Conservation (phyloP, 768 basidiomycete genomes). For the Russula olivacea region DNA sequence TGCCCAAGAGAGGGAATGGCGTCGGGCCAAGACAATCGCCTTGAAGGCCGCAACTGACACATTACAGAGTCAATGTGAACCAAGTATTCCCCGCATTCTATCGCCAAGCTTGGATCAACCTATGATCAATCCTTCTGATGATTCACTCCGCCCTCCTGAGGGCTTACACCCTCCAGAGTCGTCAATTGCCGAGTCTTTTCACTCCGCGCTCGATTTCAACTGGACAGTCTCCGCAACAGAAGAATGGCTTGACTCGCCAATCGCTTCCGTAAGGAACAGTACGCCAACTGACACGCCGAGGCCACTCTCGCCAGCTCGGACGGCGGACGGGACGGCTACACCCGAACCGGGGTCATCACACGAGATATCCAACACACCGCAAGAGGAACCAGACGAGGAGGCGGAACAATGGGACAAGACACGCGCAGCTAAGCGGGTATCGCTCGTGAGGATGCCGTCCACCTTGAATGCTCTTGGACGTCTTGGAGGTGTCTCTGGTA, state of each 20-base stretch:
- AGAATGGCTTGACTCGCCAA: constrained; percentile 9
- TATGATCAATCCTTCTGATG: constrained; percentile 21
- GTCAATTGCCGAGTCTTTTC: constrained; percentile 52
- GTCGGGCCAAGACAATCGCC: constrained; percentile 60
- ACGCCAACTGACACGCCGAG: constrained; percentile 1
- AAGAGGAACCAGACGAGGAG: constrained; percentile 52
- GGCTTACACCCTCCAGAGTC: constrained; percentile 36
- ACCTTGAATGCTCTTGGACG: constrained; percentile 34
- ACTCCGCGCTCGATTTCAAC: constrained; percentile 57
- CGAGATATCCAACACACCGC: constrained; percentile 43
- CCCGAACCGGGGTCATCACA: constrained; percentile 29
- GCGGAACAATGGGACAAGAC: constrained; percentile 91
- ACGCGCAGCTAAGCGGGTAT: constrained; percentile 78
- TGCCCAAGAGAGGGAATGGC: constrained; percentile 62
- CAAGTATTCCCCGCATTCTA: constrained; percentile 24
- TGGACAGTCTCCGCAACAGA: constrained; percentile 26
- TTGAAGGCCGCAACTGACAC: constrained; percentile 66
- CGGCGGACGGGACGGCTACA: not conserved
- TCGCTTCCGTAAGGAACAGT: not conserved
- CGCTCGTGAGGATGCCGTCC: constrained; percentile 68
- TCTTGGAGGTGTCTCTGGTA: constrained; percentile 3
- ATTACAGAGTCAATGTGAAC: constrained; percentile 42
- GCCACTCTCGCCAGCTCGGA: not conserved
- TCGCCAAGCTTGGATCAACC: constrained; percentile 23
- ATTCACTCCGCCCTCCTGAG: constrained; percentile 11